These are phyloP conservation scores for Tephrocybe sp. DNA, from an alignment of 768 basidiomycete genomes.

Conservation along the genomic window DNA sequence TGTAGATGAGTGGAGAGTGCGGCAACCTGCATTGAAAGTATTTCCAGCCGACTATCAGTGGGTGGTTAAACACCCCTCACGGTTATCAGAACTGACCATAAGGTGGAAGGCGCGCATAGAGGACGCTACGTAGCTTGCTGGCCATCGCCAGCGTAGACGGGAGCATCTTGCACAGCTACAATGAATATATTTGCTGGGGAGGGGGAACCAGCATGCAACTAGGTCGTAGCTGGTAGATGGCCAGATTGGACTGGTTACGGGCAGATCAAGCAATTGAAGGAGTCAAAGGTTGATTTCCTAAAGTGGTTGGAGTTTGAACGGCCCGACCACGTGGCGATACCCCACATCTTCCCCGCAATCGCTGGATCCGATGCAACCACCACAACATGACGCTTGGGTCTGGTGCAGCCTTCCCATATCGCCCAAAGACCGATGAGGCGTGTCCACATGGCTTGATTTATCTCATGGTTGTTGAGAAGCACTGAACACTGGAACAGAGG, in stretches of 20 bases:
- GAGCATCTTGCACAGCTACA: constrained; percentile 28
- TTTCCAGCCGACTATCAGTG: constrained; percentile 1
- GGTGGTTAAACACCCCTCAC: neutral
- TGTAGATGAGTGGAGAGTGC: constrained; percentile 32
- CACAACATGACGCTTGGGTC: neutral
- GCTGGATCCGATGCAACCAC: neutral
- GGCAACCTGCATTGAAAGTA: constrained; percentile 24
- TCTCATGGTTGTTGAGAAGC: too few relatives aligned
- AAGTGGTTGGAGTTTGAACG: neutral
- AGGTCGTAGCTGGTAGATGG: neutral
- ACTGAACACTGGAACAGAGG: too few relatives aligned
- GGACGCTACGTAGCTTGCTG: constrained; percentile 22
- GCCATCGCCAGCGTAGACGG: constrained; percentile 26
- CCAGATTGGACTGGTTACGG: neutral
- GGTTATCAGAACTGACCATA: constrained; percentile 17
- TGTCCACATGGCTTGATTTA: too few relatives aligned
- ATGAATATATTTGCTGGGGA: neutral
- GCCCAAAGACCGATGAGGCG: too few relatives aligned
- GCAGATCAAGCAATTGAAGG: neutral
- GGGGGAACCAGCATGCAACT: constrained; percentile 12
- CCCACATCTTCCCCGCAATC: constrained; percentile 9
- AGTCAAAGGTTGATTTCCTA: neutral
- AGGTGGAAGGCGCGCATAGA: constrained; percentile 8
- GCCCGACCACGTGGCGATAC: constrained; percentile 6
- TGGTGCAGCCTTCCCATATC: too few relatives aligned